Percentiles rank a stretch among this genome's conserved stretches.
Evolutionary conservation across 805 yeast genomes (phyloP).

Genomic region (Teunomyces cretensis): DNA sequence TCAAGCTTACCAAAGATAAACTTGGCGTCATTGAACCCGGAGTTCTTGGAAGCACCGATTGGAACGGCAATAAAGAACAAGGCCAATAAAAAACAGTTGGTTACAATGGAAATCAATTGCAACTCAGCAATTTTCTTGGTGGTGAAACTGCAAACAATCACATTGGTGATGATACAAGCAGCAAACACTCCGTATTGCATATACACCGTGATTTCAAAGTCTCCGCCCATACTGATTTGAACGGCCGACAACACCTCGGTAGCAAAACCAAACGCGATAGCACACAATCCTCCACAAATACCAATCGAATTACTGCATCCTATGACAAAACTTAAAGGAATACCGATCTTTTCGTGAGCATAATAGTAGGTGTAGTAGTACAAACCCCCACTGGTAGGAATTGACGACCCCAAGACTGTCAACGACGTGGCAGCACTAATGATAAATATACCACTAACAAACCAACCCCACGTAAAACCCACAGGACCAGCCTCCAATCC

Average conservation of each 20-base stretch:
- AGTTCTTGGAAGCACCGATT: conserved; percentile 45
- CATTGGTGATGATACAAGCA: conserved; percentile 56
- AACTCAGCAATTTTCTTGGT: conserved; percentile 56
- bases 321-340: conserved; percentile 58
- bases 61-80: conserved; percentile 65
- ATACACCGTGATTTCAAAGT: conserved; percentile 52
- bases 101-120: conserved; percentile 57
- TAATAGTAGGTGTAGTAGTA: conserved; percentile 69
- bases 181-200: conserved; percentile 65
- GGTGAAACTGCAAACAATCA: conserved; percentile 52
- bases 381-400: conserved; percentile 76
- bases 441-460: conserved; percentile 54
- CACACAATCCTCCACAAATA: conserved; percentile 61
- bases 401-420: conserved; percentile 65
- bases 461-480: conserved; percentile 74
- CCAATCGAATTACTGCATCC: conserved; percentile 71
- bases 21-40: conserved; percentile 33
- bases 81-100: conserved; percentile 52
- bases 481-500: conserved; percentile 67
- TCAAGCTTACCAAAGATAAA: conserved; percentile 56
- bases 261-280: conserved; percentile 72
- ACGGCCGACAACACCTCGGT: conserved; percentile 59
- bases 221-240: conserved; percentile 51
- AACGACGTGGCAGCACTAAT: conserved; percentile 57
- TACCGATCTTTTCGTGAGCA: conserved; percentile 53